Evolutionary conservation across 768 basidiomycete species (phyloP).

Genomic region (Galerina marginata): DNA sequence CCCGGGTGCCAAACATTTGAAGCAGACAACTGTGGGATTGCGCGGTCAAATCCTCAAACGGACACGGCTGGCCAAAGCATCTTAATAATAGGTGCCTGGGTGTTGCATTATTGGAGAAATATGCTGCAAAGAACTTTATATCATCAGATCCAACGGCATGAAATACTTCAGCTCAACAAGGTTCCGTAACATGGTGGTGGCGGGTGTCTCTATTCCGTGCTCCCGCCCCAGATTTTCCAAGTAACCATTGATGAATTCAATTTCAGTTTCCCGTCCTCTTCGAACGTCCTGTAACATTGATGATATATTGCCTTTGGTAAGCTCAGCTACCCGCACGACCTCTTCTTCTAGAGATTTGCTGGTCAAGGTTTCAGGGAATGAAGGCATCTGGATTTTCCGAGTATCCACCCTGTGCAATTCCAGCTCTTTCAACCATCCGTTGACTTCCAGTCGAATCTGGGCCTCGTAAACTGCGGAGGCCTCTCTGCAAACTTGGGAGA

Average conservation of each 20-base stretch:
- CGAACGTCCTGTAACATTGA: slow-evolving; percentile 82
- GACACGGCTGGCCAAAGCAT: too few relatives aligned
- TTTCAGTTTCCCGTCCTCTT: slow-evolving; percentile 69
- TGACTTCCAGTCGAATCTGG: slow-evolving; percentile 50
- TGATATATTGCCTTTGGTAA: slow-evolving; percentile 73
- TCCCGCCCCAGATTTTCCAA: slow-evolving; percentile 64
- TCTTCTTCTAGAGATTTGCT: slow-evolving; percentile 54
- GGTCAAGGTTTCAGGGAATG: slow-evolving; percentile 53
- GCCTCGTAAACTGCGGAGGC: slow-evolving; percentile 64
- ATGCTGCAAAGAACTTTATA: background rate
- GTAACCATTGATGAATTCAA: slow-evolving; percentile 86
- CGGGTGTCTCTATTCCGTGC: slow-evolving; percentile 62
- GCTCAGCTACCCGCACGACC: slow-evolving; percentile 58
- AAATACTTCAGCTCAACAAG: slow-evolving; percentile 63
- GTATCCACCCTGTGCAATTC: slow-evolving; percentile 32
- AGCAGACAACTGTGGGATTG: too few relatives aligned
- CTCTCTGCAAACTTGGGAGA: slow-evolving; percentile 69
- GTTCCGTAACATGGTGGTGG: slow-evolving; percentile 57
- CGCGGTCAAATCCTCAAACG: too few relatives aligned
- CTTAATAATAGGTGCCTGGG: background rate
- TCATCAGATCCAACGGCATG: slow-evolving; percentile 58
- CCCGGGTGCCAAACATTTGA: too few relatives aligned
- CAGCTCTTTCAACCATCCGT: slow-evolving; percentile 37
- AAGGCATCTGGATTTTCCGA: slow-evolving; percentile 33
- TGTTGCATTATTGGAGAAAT: background rate